These are phyloP conservation scores for Starmerella tilneyi DNA, from an alignment of 805 yeast genomes.

Conservation along the genomic window DNA sequence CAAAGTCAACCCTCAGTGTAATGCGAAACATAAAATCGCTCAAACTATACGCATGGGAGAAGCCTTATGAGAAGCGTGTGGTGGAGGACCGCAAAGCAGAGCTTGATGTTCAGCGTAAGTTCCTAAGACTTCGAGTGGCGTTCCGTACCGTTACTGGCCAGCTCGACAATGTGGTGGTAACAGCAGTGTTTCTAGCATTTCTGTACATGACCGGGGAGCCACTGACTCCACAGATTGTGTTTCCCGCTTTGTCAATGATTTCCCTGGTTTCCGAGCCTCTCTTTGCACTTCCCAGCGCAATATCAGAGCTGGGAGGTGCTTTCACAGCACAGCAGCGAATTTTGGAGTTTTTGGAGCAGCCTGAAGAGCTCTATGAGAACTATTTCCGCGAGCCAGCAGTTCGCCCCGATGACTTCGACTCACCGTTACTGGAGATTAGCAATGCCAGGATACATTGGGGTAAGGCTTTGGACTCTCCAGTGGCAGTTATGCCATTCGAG, in stretches of 20 bases:
- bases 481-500: slow-evolving; percentile 56
- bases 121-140: slow-evolving; percentile 44
- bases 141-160: slow-evolving; percentile 38
- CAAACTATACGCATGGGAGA: slow-evolving; percentile 93
- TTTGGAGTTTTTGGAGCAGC: slow-evolving; percentile 18
- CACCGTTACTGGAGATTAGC: slow-evolving; percentile 8
- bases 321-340: slow-evolving; percentile 20
- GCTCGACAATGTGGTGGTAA: slow-evolving; percentile 77
- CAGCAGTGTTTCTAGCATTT: slow-evolving; percentile 75
- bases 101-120: slow-evolving; percentile 53
- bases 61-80: slow-evolving; percentile 63
- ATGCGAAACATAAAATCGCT: slow-evolving; percentile 81
- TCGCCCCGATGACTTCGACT: background rate
- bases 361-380: slow-evolving; percentile 14
- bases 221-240: slow-evolving; percentile 76
- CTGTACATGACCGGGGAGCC: slow-evolving; percentile 52
- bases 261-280: slow-evolving; percentile 44
- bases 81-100: slow-evolving; percentile 66
- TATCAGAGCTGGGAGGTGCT: slow-evolving; percentile 17
- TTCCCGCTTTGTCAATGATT: slow-evolving; percentile 46
- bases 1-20: slow-evolving; percentile 73
- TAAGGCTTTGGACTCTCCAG: background rate
- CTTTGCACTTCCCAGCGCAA: slow-evolving; percentile 16
- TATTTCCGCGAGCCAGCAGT: slow-evolving; percentile 3
- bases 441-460: slow-evolving; percentile 19